Evolutionary conservation across 31 red algal genomes (phyloP), one percentile per base, ranked within the genome.

Genomic region (Asparagopsis taxiformis): DNA sequence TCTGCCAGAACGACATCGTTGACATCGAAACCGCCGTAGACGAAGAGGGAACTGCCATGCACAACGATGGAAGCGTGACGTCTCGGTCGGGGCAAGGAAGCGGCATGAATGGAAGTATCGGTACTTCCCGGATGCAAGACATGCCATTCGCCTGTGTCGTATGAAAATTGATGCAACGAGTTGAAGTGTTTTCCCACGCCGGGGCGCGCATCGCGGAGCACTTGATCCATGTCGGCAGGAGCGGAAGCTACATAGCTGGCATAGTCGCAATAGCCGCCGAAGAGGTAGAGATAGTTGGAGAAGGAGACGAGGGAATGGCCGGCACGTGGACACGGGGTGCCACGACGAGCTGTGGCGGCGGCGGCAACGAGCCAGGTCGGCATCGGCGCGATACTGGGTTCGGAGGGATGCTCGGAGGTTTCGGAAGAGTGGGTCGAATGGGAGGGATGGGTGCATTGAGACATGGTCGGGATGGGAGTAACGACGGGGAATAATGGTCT

Each of bases 21-120:
- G 39, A 62, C 75, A 60, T 90, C 73, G 69, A 99, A 99, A 32
- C 96, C 96, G 2, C 96, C 96, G 46, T 92, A 99, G 24, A 99
- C 57, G 33, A 77, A 94, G 2, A 99, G 67, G 22, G 76, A 74
- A 17, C 77, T 59, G 0, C 74, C 68, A 49, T 91, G 78, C 1
- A 81, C 65, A 22, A 94, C 91, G 36, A 91, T 82, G 7, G 80
- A 77, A 20, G 91, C 91, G 75, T 94, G 91, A 54, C 91, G 82
- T 24, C 91, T 83, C 4, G 68, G 81, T 31, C 57, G 54, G 3
- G 91, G 95, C 0, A 79, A 33, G 0, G 44, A 3, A 70, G 35
- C 55, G 31, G 63, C 70, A 4, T 66, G 69, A 15, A 46, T n/a
- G 19, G 56, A 59, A 37, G 58, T 34, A 22, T 79, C 72, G 1